Evolutionary conservation across 2,329 filamentous ascomycete genomes (phyloP), one percentile per base, ranked within the genome.

Genomic region (Harringtonia aguacate): DNA sequence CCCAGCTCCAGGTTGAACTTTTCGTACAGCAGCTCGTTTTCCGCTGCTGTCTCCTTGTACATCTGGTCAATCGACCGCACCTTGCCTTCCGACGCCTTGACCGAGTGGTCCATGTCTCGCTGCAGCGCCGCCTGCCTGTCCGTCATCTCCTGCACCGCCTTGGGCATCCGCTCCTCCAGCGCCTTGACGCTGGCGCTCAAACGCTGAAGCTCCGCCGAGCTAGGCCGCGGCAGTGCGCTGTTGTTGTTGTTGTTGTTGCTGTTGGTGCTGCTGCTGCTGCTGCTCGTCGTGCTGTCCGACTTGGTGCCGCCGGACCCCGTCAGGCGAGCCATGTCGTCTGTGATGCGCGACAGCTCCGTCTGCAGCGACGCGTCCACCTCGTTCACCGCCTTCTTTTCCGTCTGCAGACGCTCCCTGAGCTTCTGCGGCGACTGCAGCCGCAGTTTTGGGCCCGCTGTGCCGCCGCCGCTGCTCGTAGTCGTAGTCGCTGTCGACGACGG

Each of bases 21-120:
- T 52, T 90, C 84, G 61, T 95, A 95, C 44, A 97, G 70, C 27
- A 90, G 76, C 64, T 95, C 89, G 55, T 95, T 97, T 67, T 97
- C 90, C 0, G 86, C 85, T 54, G 81, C 87, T 15, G 81, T 77
- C 57, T 95, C 87, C 51, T 86, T 84, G 65, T 94, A 94, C 41
- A 95, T 68, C 62, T 94, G 85, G 58, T 95, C 89, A 43, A 95
- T 77, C 34, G 84, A 83, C 54, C 81, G 84, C 47, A 82, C 81
- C 54, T 92, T 89, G 47, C 74, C 75, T 59, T 95, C 88, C 14
- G 77, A 79, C 2, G 86, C 79, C 54, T 77, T 73, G 14, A 95
- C 69, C 1, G 80, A 81, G 18, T 69, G 77, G 35, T 86, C 79
- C 52, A 94, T 67, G 51, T 94, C 87, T 27, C 68, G 69, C 48